Conservation (phyloP, 345 rosid species). For the Arabidopsis thaliana region TAIR10.1 NC_003070.9:20961001-20961500, state of each 20-base stretch:
- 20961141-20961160: conserved; percentile 35
- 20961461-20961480: conserved; percentile 36
- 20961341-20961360: conserved; percentile 4
- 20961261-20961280: conserved; percentile 43
- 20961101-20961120: conserved; percentile 23
- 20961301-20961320: neutral
- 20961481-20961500: conserved; percentile 38
- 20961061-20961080: conserved; percentile 1
- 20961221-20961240: conserved; percentile 40
- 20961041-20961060: conserved; percentile 9
- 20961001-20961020: neutral
- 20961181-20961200: conserved; percentile 25
- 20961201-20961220: conserved; percentile 27
- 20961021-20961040: conserved; percentile 40
- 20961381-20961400: conserved; percentile 25
- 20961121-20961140: neutral
- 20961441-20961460: conserved; percentile 27
- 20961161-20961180: conserved; percentile 21
- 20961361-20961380: conserved; percentile 5
- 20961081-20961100: conserved; percentile 1
- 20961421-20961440: conserved; percentile 22
- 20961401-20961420: conserved; percentile 7
- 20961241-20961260: conserved; percentile 39
- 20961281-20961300: neutral
- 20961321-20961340: neutral